Evolutionary conservation across 23 red algal genomes (phyloP).

Genomic region (Gracilaria vermiculophylla): DNA sequence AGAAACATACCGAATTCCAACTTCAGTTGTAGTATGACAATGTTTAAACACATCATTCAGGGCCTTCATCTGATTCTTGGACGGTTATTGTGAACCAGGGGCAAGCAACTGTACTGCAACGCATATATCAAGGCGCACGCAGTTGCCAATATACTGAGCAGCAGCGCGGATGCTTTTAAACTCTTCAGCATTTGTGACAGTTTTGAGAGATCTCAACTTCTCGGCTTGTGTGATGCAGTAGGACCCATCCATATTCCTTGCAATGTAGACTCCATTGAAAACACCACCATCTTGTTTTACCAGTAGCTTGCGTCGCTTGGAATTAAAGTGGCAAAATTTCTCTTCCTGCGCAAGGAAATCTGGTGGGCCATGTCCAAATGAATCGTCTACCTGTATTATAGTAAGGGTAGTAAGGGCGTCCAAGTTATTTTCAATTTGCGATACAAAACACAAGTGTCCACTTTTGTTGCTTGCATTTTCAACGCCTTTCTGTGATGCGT

Average conservation of each 20-base stretch:
- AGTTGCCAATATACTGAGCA: conserved; percentile 12
- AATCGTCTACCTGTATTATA: conserved; percentile 48
- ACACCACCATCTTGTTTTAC: not conserved
- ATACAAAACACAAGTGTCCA: conserved; percentile 35
- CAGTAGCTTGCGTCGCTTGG: not conserved
- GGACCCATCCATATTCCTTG: not conserved
- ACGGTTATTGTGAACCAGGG: too few relatives aligned
- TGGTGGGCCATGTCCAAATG: not conserved
- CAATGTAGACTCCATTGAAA: not conserved
- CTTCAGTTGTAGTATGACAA: not conserved
- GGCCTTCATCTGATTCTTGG: not conserved
- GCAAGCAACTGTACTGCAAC: conserved; percentile 16
- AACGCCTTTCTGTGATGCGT: conserved; percentile 36
- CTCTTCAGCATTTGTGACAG: not conserved
- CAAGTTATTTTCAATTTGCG: not conserved
- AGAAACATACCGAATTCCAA: not conserved
- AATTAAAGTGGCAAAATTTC: not conserved
- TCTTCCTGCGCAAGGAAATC: conserved; percentile 31
- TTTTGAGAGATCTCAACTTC: not conserved
- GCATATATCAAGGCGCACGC: not conserved
- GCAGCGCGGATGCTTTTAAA: not conserved
- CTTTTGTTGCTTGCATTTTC: conserved; percentile 8
- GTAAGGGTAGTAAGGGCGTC: not conserved
- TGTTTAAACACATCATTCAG: not conserved
- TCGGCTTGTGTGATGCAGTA: not conserved